Base-by-base conservation (phyloP, 2,329 filamentous ascomycete genomes). In the Neonectria ditissima region DNA sequence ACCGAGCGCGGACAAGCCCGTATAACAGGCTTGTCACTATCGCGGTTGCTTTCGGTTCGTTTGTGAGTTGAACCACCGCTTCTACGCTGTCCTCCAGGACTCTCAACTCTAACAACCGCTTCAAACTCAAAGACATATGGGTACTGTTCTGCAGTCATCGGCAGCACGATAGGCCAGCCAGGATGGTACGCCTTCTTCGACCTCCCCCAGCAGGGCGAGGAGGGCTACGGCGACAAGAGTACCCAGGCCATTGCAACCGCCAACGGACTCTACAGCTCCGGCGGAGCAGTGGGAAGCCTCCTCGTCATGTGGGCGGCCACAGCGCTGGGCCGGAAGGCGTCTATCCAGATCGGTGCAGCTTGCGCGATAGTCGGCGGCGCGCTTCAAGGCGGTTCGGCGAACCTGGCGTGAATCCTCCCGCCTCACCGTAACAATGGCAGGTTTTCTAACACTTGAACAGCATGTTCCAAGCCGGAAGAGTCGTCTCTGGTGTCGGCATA, bases 151-250 rank as follows among this genome's bases (percentile, higher is more conserved):
- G 84, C 83, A 2, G 80, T 85, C 39, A 85, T 86, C 39, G 77
- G 79, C 41, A 83, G 81, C 59, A 86, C 83, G 16, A 84, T 86
- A 55, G 84, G 84, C 9, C 83, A 86, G 58, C 82, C 83, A 4
- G 83, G 83, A 65, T 86, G 82, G 82, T 86, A 83, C 67, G 63
- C 71, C 18, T 85, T 80, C 72, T 85, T 86, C 68, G 67, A 81
- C 45, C 77, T 86, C 10, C 83, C 83, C 1, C 64, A 63, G 11
- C 72, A 79, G 32, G 81, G 79, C 13, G 76, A 83, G 58, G 73
- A 75, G 0, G 83, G 82, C 53, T 84, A 85, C 64, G 78, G 71
- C n/a, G 76, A 76, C 4, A 80, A 74, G 28, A 85, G 82, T 1
- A 83, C 83, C 0, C 76, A 80, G 8, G 80, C 79, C 7, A 84